Evolutionary conservation across 768 basidiomycete genomes (phyloP).

Genomic region (Tricholoma sp.): DNA sequence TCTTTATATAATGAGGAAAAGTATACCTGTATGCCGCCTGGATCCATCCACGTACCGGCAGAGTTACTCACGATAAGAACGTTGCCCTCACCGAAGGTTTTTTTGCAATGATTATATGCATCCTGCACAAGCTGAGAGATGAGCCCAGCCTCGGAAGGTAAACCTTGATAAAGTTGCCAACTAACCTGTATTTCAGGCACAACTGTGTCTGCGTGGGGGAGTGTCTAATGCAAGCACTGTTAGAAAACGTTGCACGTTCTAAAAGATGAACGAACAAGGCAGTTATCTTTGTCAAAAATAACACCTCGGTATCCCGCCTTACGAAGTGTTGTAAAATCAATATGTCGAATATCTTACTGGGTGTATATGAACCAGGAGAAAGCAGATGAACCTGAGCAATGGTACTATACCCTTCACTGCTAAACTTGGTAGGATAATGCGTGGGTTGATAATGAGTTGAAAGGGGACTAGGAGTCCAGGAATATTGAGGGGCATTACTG

Average conservation of each 20-base stretch:
- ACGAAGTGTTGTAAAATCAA: constrained; percentile 71
- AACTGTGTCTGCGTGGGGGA: constrained; percentile 70
- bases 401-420: constrained; percentile 54
- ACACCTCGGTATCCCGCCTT: constrained; percentile 82
- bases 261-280: constrained; percentile 54
- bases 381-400: not conserved
- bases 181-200: constrained; percentile 72
- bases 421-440: constrained; percentile 62
- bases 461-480: constrained; percentile 66
- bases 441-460: constrained; percentile 63
- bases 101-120: constrained; percentile 69
- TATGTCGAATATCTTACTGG: constrained; percentile 78
- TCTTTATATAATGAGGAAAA: not conserved
- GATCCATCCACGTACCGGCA: constrained; percentile 75
- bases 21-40: constrained; percentile 75
- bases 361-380: constrained; percentile 17
- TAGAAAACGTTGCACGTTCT: not conserved
- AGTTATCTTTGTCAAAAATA: constrained; percentile 98
- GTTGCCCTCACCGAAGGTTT: constrained; percentile 70
- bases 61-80: constrained; percentile 94
- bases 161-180: not conserved
- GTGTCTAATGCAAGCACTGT: constrained; percentile 48
- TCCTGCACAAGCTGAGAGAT: constrained; percentile 34
- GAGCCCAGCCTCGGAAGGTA: not conserved
- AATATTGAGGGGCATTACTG: constrained; percentile 80